These are phyloP conservation scores for Penicillium parvum DNA, from an alignment of 495 filamentous ascomycete genomes.

Conservation along the genomic window DNA sequence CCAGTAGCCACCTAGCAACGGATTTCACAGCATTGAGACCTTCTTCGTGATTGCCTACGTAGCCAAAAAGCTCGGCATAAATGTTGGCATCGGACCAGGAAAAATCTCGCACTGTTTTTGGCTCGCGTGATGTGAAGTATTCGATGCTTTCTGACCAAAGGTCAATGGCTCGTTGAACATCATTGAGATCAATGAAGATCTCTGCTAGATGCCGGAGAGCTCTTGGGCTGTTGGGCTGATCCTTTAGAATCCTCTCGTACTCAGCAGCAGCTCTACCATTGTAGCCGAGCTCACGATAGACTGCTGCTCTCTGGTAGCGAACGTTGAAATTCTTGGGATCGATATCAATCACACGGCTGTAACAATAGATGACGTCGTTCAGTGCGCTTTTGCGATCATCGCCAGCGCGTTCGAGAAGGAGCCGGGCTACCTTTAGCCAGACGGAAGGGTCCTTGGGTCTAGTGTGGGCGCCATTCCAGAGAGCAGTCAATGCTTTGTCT, in stretches of 20 bases:
- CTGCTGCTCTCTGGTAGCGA: constrained; percentile 55
- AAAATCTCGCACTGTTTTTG: constrained; percentile 51
- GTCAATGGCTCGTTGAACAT: constrained; percentile 52
- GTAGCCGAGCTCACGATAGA: constrained; percentile 55
- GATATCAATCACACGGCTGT: constrained; percentile 61
- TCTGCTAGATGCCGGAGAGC: constrained; percentile 62
- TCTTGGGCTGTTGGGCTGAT: constrained; percentile 54
- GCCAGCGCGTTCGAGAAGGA: constrained; percentile 59
- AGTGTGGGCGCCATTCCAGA: constrained; percentile 68
- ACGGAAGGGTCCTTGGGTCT: constrained; percentile 60
- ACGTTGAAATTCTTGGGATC: constrained; percentile 54
- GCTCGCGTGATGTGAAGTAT: constrained; percentile 44
- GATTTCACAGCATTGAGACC: constrained; percentile 65
- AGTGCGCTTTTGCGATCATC: constrained; percentile 48
- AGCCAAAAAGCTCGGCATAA: constrained; percentile 73
- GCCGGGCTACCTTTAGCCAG: constrained; percentile 65
- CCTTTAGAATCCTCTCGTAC: constrained; percentile 59
- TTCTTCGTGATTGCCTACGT: constrained; percentile 53
- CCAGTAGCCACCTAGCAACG: constrained; percentile 76
- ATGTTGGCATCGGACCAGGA: constrained; percentile 82
- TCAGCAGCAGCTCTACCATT: constrained; percentile 54
- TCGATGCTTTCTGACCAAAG: constrained; percentile 60
- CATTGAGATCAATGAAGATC: constrained; percentile 55
- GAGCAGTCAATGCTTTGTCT: constrained; percentile 61
- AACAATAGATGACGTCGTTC: constrained; percentile 61